Evolutionary conservation across 768 basidiomycete species (phyloP).

Genomic region (Chalciporus chontae): DNA sequence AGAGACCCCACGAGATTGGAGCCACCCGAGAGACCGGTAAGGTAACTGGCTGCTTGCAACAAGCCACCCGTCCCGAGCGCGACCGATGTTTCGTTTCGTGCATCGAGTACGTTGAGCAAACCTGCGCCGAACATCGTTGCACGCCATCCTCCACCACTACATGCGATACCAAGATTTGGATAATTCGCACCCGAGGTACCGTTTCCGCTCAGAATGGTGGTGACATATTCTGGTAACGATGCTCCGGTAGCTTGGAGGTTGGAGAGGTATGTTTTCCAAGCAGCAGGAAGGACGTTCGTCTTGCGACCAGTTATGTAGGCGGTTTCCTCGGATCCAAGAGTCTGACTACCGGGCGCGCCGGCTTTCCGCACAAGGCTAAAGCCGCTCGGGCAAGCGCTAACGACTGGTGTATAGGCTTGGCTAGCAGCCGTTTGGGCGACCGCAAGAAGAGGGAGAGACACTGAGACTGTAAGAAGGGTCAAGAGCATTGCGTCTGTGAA

Average conservation of each 20-base stretch:
- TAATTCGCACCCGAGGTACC: neutral
- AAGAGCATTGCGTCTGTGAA: neutral
- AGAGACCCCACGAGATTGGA: neutral
- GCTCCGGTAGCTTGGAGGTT: neutral
- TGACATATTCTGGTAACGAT: neutral
- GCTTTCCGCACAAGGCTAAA: neutral
- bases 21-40: conserved; percentile 31
- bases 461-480: neutral
- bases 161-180: conserved; percentile 28
- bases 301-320: neutral
- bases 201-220: conserved; percentile 17
- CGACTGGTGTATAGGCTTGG: neutral
- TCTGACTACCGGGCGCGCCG: neutral
- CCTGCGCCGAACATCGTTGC: conserved; percentile 38
- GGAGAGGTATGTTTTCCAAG: neutral
- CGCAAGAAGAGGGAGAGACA: neutral
- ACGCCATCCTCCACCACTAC: conserved; percentile 41
- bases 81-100: conserved; percentile 27
- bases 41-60: conserved; percentile 36
- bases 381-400: neutral
- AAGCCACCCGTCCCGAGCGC: conserved; percentile 32
- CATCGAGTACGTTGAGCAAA: conserved; percentile 29
- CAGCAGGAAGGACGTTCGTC: neutral
- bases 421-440: neutral
- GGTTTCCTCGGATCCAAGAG: neutral